Percentiles rank a stretch among this genome's conserved stretches.
These are phyloP conservation scores for Botrytis pseudocinerea DNA, from an alignment of 2,329 filamentous ascomycete species.

Conservation along the genomic window DNA sequence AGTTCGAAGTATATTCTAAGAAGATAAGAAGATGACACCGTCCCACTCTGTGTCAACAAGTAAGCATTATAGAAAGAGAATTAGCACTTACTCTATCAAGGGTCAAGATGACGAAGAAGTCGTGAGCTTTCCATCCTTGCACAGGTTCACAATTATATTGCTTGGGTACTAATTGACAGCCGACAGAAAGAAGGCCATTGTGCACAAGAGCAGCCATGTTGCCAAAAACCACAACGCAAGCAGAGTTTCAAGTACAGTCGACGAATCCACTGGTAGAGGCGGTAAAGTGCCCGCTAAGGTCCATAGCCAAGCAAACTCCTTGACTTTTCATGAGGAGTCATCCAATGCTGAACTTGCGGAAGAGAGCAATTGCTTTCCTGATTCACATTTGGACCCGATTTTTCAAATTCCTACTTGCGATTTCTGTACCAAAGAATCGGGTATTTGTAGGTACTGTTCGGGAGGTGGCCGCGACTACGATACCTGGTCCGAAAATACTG, in stretches of 20 bases:
- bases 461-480: slow-evolving; percentile 1
- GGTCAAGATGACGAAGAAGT: background rate
- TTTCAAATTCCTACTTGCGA: background rate
- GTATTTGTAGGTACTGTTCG: background rate
- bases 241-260: background rate
- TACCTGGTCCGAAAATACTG: slow-evolving; percentile 8
- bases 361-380: background rate
- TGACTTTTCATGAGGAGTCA: background rate
- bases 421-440: background rate
- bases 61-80: background rate
- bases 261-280: background rate
- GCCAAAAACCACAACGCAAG: background rate
- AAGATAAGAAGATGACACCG: background rate
- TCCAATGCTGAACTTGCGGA: background rate
- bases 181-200: background rate
- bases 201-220: background rate
- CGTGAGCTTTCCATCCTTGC: background rate
- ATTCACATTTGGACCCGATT: background rate
- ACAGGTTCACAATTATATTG: background rate
- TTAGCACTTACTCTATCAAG: background rate
- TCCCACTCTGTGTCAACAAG: background rate
- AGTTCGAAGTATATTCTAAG: background rate
- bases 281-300: background rate
- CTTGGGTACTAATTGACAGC: background rate
- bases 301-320: background rate